These are phyloP conservation scores for Ammopiptanthus mongolicus DNA, from an alignment of 306 rosid species.

Conservation along the genomic window DNA sequence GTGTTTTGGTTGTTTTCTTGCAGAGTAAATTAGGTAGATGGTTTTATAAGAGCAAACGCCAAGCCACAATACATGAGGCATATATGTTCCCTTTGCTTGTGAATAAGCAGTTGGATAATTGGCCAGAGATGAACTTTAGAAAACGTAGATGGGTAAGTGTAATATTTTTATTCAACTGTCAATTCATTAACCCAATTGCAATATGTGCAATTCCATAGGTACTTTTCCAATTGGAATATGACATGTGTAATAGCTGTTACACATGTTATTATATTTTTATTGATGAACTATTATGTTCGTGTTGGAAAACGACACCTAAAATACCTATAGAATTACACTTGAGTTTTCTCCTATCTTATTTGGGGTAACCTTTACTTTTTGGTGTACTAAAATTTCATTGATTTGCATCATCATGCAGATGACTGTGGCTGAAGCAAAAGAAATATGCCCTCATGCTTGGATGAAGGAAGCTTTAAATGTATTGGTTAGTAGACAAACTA, in stretches of 20 bases:
- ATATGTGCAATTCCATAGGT: no score
- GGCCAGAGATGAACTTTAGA: slow-evolving; percentile 76
- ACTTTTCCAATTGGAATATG: no score
- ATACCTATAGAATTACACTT: no score
- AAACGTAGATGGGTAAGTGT: slow-evolving; percentile 77
- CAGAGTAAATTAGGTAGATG: slow-evolving; percentile 69
- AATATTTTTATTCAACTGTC: background rate
- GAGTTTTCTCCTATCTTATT: background rate
- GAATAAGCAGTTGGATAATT: slow-evolving; percentile 48
- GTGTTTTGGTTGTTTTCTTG: slow-evolving; percentile 15
- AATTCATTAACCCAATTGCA: background rate
- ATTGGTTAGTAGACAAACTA: slow-evolving; percentile 44
- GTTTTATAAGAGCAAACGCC: slow-evolving; percentile 78
- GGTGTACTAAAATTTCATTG: slow-evolving; percentile 29
- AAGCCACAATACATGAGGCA: slow-evolving; percentile 49
- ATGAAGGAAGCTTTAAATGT: slow-evolving; percentile 79
- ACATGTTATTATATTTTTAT: no score
- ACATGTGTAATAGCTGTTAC: no score
- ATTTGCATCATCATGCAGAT: slow-evolving; percentile 47
- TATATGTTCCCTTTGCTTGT: slow-evolving; percentile 86
- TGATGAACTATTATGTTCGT: no score
- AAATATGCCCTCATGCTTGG: slow-evolving; percentile 79
- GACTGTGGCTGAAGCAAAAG: slow-evolving; percentile 69
- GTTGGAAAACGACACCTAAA: no score
- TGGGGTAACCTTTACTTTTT: background rate